Conservation (phyloP, 768 basidiomycete genomes). For the Kwoniella newhampshirensis region DNA sequence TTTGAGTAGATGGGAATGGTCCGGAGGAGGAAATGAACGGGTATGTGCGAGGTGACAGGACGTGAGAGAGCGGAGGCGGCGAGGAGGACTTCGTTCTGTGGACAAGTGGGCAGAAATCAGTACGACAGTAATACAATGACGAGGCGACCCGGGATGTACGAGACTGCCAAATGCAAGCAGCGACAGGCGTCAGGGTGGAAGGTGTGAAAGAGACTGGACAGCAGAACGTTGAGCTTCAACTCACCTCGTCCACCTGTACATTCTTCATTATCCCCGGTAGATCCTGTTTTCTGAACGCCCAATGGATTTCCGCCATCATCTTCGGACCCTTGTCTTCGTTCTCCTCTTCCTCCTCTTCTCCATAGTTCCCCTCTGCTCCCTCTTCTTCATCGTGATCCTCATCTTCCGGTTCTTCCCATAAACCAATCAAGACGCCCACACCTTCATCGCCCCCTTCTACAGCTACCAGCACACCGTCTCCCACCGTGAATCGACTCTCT, state of each 20-base stretch:
- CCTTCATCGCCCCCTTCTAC: constrained; percentile 46
- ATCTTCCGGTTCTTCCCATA: constrained; percentile 45
- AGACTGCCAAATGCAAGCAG: no score
- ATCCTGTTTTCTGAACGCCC: constrained; percentile 50
- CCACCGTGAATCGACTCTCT: constrained; percentile 40
- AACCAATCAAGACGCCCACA: constrained; percentile 40
- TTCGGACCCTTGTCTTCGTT: constrained; percentile 25
- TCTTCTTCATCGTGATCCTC: constrained; percentile 13
- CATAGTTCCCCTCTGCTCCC: constrained; percentile 14
- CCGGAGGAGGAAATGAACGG: constrained; percentile 27
- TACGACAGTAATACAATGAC: not conserved
- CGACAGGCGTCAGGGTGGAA: no score
- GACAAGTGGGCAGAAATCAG: not conserved
- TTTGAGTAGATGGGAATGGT: constrained; percentile 44
- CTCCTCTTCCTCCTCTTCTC: constrained; percentile 26
- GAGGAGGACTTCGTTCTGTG: constrained; percentile 50
- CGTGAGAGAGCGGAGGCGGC: constrained; percentile 39
- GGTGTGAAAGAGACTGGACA: not conserved
- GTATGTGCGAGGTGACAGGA: constrained; percentile 42
- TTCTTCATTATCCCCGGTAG: constrained; percentile 50
- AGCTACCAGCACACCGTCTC: constrained; percentile 47
- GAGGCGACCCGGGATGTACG: no score
- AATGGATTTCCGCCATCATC: constrained; percentile 51
- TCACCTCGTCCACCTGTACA: constrained; percentile 47
- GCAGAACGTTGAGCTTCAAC: no score